phyloP scores from a whole-genome alignment of 306 rosid species.

The Amphicarpaea edgeworthii region DNA sequence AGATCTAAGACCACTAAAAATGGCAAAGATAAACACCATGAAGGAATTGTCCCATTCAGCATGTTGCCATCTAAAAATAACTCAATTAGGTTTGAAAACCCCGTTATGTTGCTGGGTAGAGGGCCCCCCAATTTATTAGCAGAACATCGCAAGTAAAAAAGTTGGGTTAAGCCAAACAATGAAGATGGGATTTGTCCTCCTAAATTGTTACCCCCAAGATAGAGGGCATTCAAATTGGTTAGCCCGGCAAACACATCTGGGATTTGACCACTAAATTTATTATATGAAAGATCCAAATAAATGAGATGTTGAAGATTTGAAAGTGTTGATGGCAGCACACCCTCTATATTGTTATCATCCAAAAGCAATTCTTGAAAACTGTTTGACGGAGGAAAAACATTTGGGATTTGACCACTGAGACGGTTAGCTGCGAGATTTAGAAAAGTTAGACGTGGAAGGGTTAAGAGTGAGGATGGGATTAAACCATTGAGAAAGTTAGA shows the following conservation, averaged over 20 bases:
- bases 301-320: slow-evolving; percentile 29
- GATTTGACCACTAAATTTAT: too few relatives aligned
- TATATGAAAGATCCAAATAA: neutral
- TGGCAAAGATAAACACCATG: slow-evolving; percentile 26
- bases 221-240: too few relatives aligned
- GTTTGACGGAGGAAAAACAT: neutral
- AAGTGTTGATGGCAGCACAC: slow-evolving; percentile 16
- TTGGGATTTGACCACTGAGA: neutral
- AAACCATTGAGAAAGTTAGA: neutral
- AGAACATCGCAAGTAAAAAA: too few relatives aligned
- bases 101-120: neutral
- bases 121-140: neutral
- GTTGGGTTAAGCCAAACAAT: too few relatives aligned
- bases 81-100: neutral
- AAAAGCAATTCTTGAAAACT: neutral
- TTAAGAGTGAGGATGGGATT: neutral
- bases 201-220: too few relatives aligned
- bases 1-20: neutral
- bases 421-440: accelerated
- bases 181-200: too few relatives aligned
- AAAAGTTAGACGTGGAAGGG: neutral
- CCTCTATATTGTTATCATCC: neutral
- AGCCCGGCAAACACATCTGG: too few relatives aligned
- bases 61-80: neutral
- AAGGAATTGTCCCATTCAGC: slow-evolving; percentile 26